phyloP scores from a whole-genome alignment of 805 yeast species.

The Myxozyma geophila region DNA sequence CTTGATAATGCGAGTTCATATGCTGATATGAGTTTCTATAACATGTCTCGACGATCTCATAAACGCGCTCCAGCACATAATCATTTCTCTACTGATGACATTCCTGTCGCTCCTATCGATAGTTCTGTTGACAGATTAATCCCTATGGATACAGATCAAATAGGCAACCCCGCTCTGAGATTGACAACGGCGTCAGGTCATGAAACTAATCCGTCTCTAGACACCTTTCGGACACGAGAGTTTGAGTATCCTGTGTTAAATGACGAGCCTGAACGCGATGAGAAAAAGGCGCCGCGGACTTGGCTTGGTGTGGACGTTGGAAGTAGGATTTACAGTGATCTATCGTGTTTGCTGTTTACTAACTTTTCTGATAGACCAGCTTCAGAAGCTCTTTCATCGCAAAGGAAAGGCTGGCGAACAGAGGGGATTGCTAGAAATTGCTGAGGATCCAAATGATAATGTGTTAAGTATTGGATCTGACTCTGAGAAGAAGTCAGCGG shows the following conservation, averaged over 20 bases:
- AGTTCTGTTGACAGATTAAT: not conserved
- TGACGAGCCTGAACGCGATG: not conserved
- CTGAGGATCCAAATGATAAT: not conserved
- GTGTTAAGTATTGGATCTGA: not conserved
- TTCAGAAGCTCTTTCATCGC: constrained; percentile 15
- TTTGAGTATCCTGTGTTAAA: not conserved
- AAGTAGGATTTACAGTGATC: not conserved
- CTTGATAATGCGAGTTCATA: not conserved
- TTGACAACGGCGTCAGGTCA: constrained; percentile 32
- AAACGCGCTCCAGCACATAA: not conserved
- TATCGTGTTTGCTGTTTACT: not conserved
- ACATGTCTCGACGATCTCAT: not conserved
- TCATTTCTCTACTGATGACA: not conserved
- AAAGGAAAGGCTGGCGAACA: constrained; percentile 3
- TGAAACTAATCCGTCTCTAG: constrained; percentile 29
- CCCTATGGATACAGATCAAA: not conserved
- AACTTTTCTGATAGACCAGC: not conserved
- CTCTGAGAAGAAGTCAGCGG: too few species aligned
- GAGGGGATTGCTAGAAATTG: not conserved
- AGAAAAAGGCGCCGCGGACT: not conserved
- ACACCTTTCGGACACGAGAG: constrained; percentile 11
- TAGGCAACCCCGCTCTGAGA: constrained; percentile 14
- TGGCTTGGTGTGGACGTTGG: constrained; percentile 13
- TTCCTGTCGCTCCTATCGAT: not conserved
- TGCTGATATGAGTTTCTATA: not conserved